A percentile compares a stretch with the other conserved stretches of the same genome.
Evolutionary conservation across 148 eudicot species (phyloP).

Genomic region (Fagopyrum esculentum): DNA sequence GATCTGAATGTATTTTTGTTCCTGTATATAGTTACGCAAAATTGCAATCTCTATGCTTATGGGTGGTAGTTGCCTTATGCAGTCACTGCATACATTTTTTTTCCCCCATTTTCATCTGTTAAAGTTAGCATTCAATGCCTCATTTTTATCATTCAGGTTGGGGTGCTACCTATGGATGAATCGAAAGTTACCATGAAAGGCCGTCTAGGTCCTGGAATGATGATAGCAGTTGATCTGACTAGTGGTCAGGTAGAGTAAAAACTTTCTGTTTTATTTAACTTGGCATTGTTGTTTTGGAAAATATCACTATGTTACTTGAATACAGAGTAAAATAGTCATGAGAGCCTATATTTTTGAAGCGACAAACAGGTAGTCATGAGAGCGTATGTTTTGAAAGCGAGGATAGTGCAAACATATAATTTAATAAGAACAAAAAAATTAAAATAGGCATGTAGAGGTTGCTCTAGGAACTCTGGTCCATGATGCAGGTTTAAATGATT

Average conservation of each 20-base stretch:
- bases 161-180: slow-evolving; percentile 94
- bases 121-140: slow-evolving; percentile 28
- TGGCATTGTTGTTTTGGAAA: background rate
- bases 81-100: background rate
- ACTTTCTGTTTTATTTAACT: background rate
- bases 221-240: slow-evolving; percentile 82
- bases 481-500: background rate
- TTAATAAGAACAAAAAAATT: background rate
- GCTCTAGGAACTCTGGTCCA: background rate
- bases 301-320: background rate
- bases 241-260: slow-evolving; percentile 73
- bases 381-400: background rate
- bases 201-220: slow-evolving; percentile 99
- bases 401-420: background rate
- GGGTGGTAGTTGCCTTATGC: background rate
- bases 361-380: background rate
- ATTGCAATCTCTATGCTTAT: background rate
- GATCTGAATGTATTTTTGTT: background rate
- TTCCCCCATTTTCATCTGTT: background rate
- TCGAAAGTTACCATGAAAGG: slow-evolving; percentile 95
- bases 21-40: background rate
- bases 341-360: background rate
- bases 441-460: background rate
- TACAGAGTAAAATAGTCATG: background rate
- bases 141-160: slow-evolving; percentile 56